Evolutionary conservation across 495 filamentous ascomycete genomes (phyloP).

Genomic region (Podospora sp.): DNA sequence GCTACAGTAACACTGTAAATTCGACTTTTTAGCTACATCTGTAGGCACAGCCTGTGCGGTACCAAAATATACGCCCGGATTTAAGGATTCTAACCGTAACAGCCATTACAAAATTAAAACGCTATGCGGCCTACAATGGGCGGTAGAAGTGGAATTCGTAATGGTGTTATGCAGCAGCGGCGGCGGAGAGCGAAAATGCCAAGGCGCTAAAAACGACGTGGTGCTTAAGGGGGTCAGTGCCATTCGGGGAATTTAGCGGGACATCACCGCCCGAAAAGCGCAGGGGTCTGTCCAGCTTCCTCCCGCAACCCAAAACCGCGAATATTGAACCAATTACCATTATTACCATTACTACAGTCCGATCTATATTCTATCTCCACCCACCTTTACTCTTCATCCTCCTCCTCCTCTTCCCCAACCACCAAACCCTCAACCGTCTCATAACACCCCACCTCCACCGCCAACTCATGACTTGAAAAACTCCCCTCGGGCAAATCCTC

Average conservation of each 20-base stretch:
- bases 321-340: background rate
- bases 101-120: no score
- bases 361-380: background rate
- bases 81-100: no score
- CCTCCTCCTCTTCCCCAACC: background rate
- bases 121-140: no score
- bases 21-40: no score
- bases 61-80: no score
- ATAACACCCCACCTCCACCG: constrained; percentile 28
- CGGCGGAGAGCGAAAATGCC: no score
- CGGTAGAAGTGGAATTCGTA: no score
- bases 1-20: no score
- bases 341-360: background rate
- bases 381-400: background rate
- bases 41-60: no score
- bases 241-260: background rate
- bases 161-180: no score
- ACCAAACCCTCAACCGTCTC: constrained; percentile 18
- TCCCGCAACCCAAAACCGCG: background rate
- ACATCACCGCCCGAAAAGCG: background rate
- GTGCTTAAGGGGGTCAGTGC: no score
- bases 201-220: no score
- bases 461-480: constrained; percentile 34
- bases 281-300: background rate
- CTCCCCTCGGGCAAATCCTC: constrained; percentile 28